Evolutionary conservation across 2,329 filamentous ascomycete genomes (phyloP).

Genomic region (Periconia sp.): DNA sequence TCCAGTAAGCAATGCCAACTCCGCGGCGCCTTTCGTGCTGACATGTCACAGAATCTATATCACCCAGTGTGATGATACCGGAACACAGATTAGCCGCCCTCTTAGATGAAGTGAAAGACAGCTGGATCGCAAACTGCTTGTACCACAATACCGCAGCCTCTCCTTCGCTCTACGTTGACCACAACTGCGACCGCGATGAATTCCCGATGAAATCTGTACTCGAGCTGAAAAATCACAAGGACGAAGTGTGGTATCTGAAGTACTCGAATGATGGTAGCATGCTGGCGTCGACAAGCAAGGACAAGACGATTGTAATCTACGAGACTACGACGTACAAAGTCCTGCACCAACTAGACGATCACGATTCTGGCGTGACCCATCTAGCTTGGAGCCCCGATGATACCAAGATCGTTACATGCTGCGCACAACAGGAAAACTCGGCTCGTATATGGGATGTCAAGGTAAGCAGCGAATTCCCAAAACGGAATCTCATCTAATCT

Average conservation of each 20-base stretch:
- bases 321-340: constrained; percentile 74
- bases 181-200: constrained; percentile 77
- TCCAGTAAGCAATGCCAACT: constrained; percentile 67
- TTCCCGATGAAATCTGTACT: constrained; percentile 77
- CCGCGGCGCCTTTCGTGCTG: constrained; percentile 9
- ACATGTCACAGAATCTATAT: constrained; percentile 74
- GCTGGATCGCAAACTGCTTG: constrained; percentile 81
- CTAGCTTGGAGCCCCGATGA: constrained; percentile 93
- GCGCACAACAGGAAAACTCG: constrained; percentile 66
- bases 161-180: constrained; percentile 88
- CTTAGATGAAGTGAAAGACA: constrained; percentile 81
- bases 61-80: constrained; percentile 95
- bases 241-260: constrained; percentile 89
- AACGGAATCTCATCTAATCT: constrained; percentile 11
- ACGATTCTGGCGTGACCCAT: constrained; percentile 78
- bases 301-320: constrained; percentile 80
- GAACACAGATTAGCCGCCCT: constrained; percentile 85
- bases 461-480: constrained; percentile 21
- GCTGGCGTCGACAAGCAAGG: constrained; percentile 81
- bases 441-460: constrained; percentile 75
- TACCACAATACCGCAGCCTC: constrained; percentile 84
- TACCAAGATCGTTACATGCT: constrained; percentile 82
- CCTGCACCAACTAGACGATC: constrained; percentile 67
- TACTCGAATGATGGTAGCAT: constrained; percentile 88
- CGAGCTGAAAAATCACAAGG: constrained; percentile 74